A percentile compares a stretch with the other conserved stretches of the same genome.
Evolutionary conservation across 345 rosid genomes (phyloP).

Genomic region (Hibiscus mutabilis): DNA sequence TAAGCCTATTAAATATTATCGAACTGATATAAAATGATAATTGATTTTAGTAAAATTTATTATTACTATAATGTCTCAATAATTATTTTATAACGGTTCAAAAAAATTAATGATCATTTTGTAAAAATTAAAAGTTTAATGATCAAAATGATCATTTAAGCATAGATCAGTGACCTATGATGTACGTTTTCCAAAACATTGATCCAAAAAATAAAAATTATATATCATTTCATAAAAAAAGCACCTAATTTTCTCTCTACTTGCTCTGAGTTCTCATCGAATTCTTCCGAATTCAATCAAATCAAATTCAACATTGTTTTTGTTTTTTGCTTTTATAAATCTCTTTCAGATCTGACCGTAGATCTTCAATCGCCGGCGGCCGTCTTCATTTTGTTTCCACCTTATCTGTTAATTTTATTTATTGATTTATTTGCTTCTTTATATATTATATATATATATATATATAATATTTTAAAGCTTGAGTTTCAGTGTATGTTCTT

Average conservation of each 20-base stretch:
- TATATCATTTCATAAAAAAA: too few relatives aligned
- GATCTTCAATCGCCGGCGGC: conserved; percentile 23
- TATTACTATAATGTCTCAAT: too few relatives aligned
- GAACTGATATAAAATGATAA: too few relatives aligned
- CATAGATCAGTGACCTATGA: too few relatives aligned
- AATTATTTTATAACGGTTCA: too few relatives aligned
- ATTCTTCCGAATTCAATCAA: not conserved
- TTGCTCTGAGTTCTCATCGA: not conserved
- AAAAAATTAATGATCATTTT: too few relatives aligned
- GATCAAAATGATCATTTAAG: too few relatives aligned
- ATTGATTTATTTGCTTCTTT: not conserved
- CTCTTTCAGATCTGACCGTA: conserved; percentile 23
- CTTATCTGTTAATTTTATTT: not conserved
- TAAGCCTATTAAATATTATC: too few relatives aligned
- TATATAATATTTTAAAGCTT: not conserved
- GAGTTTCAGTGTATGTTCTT: not conserved
- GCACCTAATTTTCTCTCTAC: not conserved
- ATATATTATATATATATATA: not conserved
- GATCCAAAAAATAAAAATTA: too few relatives aligned
- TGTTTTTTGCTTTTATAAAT: conserved; percentile 8
- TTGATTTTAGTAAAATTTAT: too few relatives aligned
- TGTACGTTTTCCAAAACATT: too few relatives aligned
- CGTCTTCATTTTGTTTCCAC: not conserved
- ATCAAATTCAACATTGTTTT: not conserved
- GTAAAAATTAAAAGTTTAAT: too few relatives aligned